Evolutionary conservation across 176 grass and related monocot species (phyloP).

Genomic region (Saccharum officinarum): DNA sequence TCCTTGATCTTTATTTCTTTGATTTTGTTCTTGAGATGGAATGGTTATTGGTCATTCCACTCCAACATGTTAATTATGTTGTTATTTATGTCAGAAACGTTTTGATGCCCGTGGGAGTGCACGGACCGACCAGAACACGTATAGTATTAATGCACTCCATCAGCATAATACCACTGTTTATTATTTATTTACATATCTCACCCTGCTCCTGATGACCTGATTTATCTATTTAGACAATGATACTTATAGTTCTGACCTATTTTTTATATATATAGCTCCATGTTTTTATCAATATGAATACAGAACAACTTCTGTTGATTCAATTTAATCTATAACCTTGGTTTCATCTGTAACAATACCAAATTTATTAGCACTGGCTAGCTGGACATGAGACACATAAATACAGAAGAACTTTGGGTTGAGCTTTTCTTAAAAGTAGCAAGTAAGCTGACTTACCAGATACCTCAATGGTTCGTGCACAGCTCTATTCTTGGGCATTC

Average conservation of each 20-base stretch:
- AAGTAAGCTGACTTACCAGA: neutral
- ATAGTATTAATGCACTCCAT: neutral
- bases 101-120: neutral
- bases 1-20: neutral
- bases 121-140: neutral
- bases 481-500: neutral
- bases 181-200: neutral
- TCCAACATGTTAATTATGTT: neutral
- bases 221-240: neutral
- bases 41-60: neutral
- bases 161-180: neutral
- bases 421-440: neutral
- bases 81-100: neutral
- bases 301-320: neutral
- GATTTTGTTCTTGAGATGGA: neutral
- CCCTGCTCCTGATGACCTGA: neutral
- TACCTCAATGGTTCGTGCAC: neutral
- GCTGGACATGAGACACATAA: neutral
- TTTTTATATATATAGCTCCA: neutral
- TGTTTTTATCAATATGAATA: neutral
- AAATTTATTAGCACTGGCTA: neutral
- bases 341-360: neutral
- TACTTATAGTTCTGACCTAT: neutral
- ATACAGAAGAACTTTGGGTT: neutral
- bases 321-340: neutral